These are phyloP conservation scores for Pseudodiploospora longispora DNA, from an alignment of 2,329 filamentous ascomycete species.

Conservation along the genomic window DNA sequence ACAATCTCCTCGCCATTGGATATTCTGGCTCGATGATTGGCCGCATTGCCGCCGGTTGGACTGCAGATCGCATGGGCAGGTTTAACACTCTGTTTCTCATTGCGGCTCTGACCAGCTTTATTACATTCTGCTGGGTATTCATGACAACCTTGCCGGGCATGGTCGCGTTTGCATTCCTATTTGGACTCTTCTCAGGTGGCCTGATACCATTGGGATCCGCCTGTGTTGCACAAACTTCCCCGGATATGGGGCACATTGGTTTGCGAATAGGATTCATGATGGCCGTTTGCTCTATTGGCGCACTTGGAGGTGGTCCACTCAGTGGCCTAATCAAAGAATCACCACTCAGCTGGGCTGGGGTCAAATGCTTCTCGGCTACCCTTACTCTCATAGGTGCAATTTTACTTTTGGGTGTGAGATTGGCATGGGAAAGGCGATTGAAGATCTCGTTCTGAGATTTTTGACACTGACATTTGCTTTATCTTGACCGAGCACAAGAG, in stretches of 20 bases:
- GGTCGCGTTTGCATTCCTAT: slow-evolving; percentile 17
- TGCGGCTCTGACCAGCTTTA: slow-evolving; percentile 14
- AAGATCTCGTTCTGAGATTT: no score
- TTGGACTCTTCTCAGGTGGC: slow-evolving; percentile 23
- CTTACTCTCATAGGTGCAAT: slow-evolving; percentile 12
- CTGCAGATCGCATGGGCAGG: slow-evolving; percentile 41
- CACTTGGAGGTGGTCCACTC: slow-evolving; percentile 17
- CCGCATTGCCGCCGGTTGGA: slow-evolving; percentile 41
- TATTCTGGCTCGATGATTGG: slow-evolving; percentile 49
- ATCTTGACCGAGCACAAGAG: no score
- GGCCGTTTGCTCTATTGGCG: slow-evolving; percentile 19
- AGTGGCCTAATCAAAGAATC: slow-evolving; percentile 13
- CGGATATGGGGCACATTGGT: slow-evolving; percentile 20
- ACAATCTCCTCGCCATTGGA: slow-evolving; percentile 54
- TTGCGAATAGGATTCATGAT: slow-evolving; percentile 25
- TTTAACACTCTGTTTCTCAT: slow-evolving; percentile 33
- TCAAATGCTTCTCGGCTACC: slow-evolving; percentile 10
- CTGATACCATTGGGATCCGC: slow-evolving; percentile 25
- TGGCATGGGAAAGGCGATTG: no score
- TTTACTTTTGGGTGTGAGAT: slow-evolving; percentile 7
- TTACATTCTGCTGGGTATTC: slow-evolving; percentile 23
- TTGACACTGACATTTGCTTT: no score
- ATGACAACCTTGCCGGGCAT: slow-evolving; percentile 13
- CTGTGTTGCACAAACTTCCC: slow-evolving; percentile 22
- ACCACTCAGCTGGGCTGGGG: slow-evolving; percentile 7